phyloP scores from a whole-genome alignment of 1,139 yeast genomes.

The Pichia sp. region DNA sequence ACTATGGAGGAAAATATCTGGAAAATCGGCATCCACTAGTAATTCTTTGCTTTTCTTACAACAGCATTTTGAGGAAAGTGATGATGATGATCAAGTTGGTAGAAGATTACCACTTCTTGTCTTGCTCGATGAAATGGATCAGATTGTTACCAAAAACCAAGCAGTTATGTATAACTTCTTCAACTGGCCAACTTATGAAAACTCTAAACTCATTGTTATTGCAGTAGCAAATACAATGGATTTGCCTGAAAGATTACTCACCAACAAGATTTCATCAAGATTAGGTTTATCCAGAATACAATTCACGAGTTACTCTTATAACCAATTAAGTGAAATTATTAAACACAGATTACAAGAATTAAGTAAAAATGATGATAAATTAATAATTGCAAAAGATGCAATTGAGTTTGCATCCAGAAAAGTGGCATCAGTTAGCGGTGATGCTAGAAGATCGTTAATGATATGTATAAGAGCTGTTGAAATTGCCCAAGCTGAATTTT shows the following conservation, averaged over 20 bases:
- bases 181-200: conserved; percentile 88
- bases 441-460: conserved; percentile 87
- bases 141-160: conserved; percentile 77
- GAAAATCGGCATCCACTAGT: conserved; percentile 52
- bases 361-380: conserved; percentile 32
- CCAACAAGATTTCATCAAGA: conserved; percentile 87
- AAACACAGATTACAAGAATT: conserved; percentile 58
- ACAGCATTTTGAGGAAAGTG: conserved; percentile 33
- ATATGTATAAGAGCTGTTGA: conserved; percentile 89
- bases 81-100: conserved; percentile 5
- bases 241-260: conserved; percentile 79
- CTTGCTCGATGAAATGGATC: conserved; percentile 87
- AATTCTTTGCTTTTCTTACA: conserved; percentile 57
- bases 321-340: conserved; percentile 70
- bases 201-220: conserved; percentile 75
- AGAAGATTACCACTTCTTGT: conserved; percentile 57
- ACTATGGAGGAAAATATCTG: conserved; percentile 70
- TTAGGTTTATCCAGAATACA: conserved; percentile 82
- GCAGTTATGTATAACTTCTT: conserved; percentile 91
- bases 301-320: conserved; percentile 81
- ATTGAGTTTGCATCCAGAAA: conserved; percentile 87
- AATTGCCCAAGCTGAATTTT: conserved; percentile 62
- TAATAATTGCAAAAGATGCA: conserved; percentile 60
- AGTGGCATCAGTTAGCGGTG: conserved; percentile 95
- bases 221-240: conserved; percentile 99